Base-by-base conservation (phyloP, 164 flowering plant species). In the Nymphaea colorata region DNA sequence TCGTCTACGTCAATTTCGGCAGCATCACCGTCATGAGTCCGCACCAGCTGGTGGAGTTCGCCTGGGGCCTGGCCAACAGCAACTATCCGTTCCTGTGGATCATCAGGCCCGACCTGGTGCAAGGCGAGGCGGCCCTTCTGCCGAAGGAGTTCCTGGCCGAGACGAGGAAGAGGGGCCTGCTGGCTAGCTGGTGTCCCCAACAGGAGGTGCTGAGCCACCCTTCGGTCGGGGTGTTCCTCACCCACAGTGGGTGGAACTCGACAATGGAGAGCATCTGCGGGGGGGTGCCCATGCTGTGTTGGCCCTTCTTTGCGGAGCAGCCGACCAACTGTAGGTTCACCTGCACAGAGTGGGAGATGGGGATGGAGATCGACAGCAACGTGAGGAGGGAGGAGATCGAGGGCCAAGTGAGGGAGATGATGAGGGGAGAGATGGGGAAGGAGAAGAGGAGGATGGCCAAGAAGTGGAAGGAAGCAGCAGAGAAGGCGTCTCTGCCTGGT, bases 61-160 rank as follows among this genome's bases (percentile, higher is more conserved):
- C 85, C 0, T 80, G 86, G 85, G 90, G 90, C 4, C 77, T 86
- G 0, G 85, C 87, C 1, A 76, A 76, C 18, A 81, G 83, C 70
- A 72, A 74, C 51, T 42, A 36, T 36, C 68, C 69, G 25, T 73
- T 73, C 61, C 51, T 73, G 60, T 73, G 75, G 75, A 43, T 73
- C n/a, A 47, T 68, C 6, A 67, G 75, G 41, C 71, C 75, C 0
- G 71, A 69, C 41, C 64, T 65, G 3, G 60, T 64, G 14, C n/a
- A 8, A 44, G 75, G 66, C 0, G 65, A 61, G 12, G 36, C 64
- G 14, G 71, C 61, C 0, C 11, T 69, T 3, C 8, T 72, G 42
- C 70, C 70, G 3, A 18, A 14, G 44, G 70, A 72, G n/a, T 72
- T 73, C 47, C 1, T 64, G 4, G 64, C 59, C 47, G 59, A 4